Evolutionary conservation across 2,329 filamentous ascomycete species (phyloP), one percentile per base, ranked within the genome.

Genomic region (Scolecobasidium constrictum): DNA sequence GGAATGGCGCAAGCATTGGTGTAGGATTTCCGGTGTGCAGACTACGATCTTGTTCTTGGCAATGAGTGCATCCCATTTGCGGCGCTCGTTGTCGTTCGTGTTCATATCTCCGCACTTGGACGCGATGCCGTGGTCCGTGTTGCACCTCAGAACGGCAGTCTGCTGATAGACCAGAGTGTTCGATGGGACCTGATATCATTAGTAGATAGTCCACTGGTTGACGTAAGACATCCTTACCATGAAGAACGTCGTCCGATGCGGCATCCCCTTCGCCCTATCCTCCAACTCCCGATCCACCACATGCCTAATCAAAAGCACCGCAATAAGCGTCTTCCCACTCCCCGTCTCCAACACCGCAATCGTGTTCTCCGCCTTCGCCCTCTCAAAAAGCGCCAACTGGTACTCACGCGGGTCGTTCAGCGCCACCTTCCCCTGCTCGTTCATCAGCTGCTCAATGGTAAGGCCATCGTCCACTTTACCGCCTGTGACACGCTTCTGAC

Each of bases 321-420:
- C 88, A 52, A 98, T 95, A n/a, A 95, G 69, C 0, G 92, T 98
- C 63, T 98, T 98, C 2, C 92, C 92, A 3, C 86, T 87, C 11
- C 92, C 86, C n/a, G 90, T 95, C 54, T 93, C 87, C 1, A 96
- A 72, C 1, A 98, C 92, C 1, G 92, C 88, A 51, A 98, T 94
- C 5, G 81, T 83, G 56, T 98, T 98, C 51, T 81, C 75, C 40
- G 73, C 56, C 56, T 92, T 94, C 3, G 92, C 90, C 49, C 76
- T 76, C 58, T 95, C 86, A 54, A 92, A 96, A 0, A 98, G 72
- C 56, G 96, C 90, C 11, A 85, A 67, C 58, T 98, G 92, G 55
- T 96, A 98, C 53, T 94, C 86, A 38, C 90, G 74, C 1, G 88
- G 86, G 42, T 78, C 82, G 9, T 78, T 73, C 46, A 92, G 87